Percentiles rank a stretch among this genome's conserved stretches.
These are phyloP conservation scores for Harringtonia lauricola DNA, from an alignment of 2,329 filamentous ascomycete genomes.

Conservation along the genomic window DNA sequence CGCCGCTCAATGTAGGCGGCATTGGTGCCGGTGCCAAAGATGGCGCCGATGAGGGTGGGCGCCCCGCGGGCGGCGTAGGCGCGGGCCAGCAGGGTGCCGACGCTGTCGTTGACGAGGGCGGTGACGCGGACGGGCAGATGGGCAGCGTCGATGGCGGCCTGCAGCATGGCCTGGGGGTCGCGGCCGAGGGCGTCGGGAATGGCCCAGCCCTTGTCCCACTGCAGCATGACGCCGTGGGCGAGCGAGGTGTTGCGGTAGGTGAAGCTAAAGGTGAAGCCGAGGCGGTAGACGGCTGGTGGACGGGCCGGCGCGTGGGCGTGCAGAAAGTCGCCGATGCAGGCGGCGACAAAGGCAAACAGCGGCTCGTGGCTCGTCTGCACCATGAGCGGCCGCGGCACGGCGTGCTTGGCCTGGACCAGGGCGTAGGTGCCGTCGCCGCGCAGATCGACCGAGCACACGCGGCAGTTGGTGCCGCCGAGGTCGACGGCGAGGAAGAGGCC, in stretches of 20 bases:
- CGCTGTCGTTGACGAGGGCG: slow-evolving; percentile 95
- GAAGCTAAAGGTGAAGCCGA: slow-evolving; percentile 97
- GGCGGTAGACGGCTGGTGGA: slow-evolving; percentile 57
- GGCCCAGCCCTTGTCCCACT: slow-evolving; percentile 98
- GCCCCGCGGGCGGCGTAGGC: slow-evolving; percentile 76
- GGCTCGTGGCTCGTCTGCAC: slow-evolving; percentile 71
- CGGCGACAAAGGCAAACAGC: slow-evolving; percentile 83
- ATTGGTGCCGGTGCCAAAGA: slow-evolving; percentile 95
- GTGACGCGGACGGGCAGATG: slow-evolving; percentile 83
- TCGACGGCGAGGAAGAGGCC: slow-evolving; percentile 92
- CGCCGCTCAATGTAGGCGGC: slow-evolving; percentile 93
- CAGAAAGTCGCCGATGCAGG: slow-evolving; percentile 87
- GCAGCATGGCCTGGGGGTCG: slow-evolving; percentile 83
- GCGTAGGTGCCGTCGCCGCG: slow-evolving; percentile 92
- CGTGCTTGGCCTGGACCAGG: slow-evolving; percentile 81
- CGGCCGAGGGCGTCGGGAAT: slow-evolving; percentile 85
- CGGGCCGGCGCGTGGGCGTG: slow-evolving; percentile 27
- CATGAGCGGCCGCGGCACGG: slow-evolving; percentile 85
- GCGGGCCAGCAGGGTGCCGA: slow-evolving; percentile 91
- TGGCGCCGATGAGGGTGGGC: slow-evolving; percentile 60
- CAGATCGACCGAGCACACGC: slow-evolving; percentile 85
- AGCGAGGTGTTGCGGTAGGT: slow-evolving; percentile 88
- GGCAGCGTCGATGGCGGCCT: slow-evolving; percentile 76
- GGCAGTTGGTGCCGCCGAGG: slow-evolving; percentile 92
- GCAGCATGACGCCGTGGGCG: slow-evolving; percentile 83